A percentile compares a stretch with the other conserved stretches of the same genome.
Evolutionary conservation across 1,139 yeast species (phyloP).

Genomic region (Torulaspora globosa): DNA sequence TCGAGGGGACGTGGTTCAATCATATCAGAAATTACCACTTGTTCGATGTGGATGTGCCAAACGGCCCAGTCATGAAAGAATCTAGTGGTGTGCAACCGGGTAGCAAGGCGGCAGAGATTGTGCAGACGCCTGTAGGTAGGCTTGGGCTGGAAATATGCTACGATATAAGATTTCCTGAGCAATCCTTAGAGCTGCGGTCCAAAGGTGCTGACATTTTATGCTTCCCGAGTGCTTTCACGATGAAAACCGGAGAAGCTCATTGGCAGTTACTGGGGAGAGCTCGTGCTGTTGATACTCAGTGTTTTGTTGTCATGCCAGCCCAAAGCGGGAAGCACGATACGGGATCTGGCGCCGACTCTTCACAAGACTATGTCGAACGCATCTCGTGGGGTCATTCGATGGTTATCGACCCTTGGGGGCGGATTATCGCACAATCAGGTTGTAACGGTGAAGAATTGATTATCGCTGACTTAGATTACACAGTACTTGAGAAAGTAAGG

Average conservation of each 20-base stretch:
- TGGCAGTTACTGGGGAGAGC: conserved; percentile 79
- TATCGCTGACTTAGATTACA: conserved; percentile 66
- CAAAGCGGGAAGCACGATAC: conserved; percentile 76
- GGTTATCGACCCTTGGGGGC: conserved; percentile 90
- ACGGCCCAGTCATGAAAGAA: conserved; percentile 72
- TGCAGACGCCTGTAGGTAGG: conserved; percentile 56
- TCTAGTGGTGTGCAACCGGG: conserved; percentile 85
- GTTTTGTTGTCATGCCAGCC: conserved; percentile 86
- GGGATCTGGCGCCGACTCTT: conserved; percentile 28
- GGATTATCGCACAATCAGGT: conserved; percentile 58
- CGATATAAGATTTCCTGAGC: conserved; percentile 85
- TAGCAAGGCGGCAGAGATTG: conserved; percentile 48
- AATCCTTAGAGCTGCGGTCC: conserved; percentile 58
- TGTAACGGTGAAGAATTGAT: conserved; percentile 51
- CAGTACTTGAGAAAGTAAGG: conserved; percentile 48
- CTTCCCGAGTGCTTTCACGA: conserved; percentile 89
- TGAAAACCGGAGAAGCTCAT: conserved; percentile 85
- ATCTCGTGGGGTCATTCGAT: conserved; percentile 81
- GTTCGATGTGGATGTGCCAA: conserved; percentile 77
- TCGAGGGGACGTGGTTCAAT: conserved; percentile 56
- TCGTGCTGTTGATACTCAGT: conserved; percentile 83
- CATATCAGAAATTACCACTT: conserved; percentile 84
- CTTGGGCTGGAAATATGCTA: conserved; percentile 78
- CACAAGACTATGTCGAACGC: conserved; percentile 41
- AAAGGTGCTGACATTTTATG: conserved; percentile 75